A percentile compares a stretch with the other conserved stretches of the same genome.
These are phyloP conservation scores for Ramaria sp. DNA, from an alignment of 768 basidiomycete genomes.

Conservation along the genomic window DNA sequence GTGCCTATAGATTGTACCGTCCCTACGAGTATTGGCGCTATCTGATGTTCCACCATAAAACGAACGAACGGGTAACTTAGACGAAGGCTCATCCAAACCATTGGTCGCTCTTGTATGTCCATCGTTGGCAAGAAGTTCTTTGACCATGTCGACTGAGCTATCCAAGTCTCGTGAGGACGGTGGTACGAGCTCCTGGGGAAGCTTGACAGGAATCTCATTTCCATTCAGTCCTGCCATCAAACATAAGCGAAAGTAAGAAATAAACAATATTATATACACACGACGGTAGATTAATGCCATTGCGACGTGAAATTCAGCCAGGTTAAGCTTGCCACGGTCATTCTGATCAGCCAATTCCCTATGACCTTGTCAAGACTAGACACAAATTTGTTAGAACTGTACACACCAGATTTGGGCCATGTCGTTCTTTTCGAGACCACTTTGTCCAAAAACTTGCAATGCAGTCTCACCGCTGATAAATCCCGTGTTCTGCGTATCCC, in stretches of 20 bases:
- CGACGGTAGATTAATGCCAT: slow-evolving; percentile 97
- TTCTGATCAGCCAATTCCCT: slow-evolving; percentile 91
- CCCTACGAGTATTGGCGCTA: slow-evolving; percentile 52
- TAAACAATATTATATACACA: slow-evolving; percentile 31
- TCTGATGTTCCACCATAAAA: slow-evolving; percentile 46
- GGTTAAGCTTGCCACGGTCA: slow-evolving; percentile 89
- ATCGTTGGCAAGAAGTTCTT: slow-evolving; percentile 80
- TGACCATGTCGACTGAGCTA: slow-evolving; percentile 80
- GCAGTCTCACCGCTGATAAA: slow-evolving; percentile 83
- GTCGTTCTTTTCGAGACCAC: slow-evolving; percentile 81
- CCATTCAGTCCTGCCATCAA: slow-evolving; percentile 69
- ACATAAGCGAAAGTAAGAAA: background rate
- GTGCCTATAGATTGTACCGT: slow-evolving; percentile 91
- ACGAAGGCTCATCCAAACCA: slow-evolving; percentile 39
- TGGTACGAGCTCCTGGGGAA: slow-evolving; percentile 84
- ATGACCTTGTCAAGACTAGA: slow-evolving; percentile 6
- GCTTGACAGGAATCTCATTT: slow-evolving; percentile 74
- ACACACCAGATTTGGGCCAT: slow-evolving; percentile 87
- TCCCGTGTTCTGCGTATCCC: slow-evolving; percentile 73
- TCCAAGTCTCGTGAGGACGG: slow-evolving; percentile 86
- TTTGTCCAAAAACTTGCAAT: slow-evolving; percentile 88
- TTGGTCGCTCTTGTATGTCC: slow-evolving; percentile 53
- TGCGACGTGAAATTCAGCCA: slow-evolving; percentile 95
- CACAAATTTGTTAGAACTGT: background rate
- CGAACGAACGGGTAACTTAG: slow-evolving; percentile 58